A percentile compares a stretch with the other conserved stretches of the same genome.
Evolutionary conservation across 208 protist species (phyloP).

Genomic region (Leishmania amazonensis): DNA sequence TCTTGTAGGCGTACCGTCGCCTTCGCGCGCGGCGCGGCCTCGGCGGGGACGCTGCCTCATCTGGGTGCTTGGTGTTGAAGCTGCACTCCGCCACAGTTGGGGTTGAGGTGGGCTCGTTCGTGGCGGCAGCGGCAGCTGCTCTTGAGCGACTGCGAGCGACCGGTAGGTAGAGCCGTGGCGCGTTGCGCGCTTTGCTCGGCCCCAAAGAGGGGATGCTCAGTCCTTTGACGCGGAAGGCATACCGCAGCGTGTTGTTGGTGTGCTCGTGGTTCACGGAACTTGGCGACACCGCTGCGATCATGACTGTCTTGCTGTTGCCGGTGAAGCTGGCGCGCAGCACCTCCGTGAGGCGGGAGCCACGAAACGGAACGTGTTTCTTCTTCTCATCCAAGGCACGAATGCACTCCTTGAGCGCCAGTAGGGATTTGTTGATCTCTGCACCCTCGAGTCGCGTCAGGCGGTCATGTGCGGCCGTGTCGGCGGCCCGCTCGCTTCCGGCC

Average conservation of each 20-base stretch:
- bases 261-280: conserved; percentile 90
- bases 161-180: conserved; percentile 37
- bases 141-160: conserved; percentile 8
- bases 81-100: background rate
- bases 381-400: conserved; percentile 96
- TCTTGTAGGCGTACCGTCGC: background rate
- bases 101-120: background rate
- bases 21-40: conserved; percentile 6
- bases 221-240: conserved; percentile 93
- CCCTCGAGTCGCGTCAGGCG: conserved; percentile 95
- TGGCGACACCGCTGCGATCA: conserved; percentile 96
- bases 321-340: conserved; percentile 96
- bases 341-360: conserved; percentile 96
- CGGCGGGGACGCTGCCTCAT: background rate
- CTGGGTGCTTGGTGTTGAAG: background rate
- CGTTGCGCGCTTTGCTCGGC: conserved; percentile 75
- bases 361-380: conserved; percentile 95
- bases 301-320: conserved; percentile 94
- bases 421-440: conserved; percentile 99
- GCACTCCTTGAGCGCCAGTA: conserved; percentile 99
- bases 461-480: conserved; percentile 92
- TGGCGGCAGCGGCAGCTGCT: background rate
- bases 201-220: conserved; percentile 64
- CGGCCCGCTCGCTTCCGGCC: conserved; percentile 96
- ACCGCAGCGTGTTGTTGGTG: conserved; percentile 98